Percentiles rank a stretch among this genome's conserved stretches.
Evolutionary conservation across 1,284 basidiomycete species (phyloP).

Genomic region (Malassezia cuniculi): DNA sequence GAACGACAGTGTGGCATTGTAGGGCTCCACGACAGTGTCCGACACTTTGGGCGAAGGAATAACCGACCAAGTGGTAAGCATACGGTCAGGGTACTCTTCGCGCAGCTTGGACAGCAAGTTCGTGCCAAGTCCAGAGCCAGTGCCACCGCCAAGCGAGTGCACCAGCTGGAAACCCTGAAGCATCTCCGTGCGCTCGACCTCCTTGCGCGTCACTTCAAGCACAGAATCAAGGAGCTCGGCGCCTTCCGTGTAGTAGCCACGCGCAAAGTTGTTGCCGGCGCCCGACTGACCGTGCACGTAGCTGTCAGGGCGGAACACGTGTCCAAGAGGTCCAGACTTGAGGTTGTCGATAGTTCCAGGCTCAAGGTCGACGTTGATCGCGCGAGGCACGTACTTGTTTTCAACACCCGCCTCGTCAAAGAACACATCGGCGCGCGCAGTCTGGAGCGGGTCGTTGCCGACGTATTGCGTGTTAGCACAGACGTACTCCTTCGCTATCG

Average conservation of each 20-base stretch:
- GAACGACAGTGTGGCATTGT: constrained; percentile 77
- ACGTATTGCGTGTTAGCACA: constrained; percentile 20
- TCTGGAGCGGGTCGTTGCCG: constrained; percentile 31
- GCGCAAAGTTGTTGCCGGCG: constrained; percentile 87
- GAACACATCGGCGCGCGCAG: constrained; percentile 40
- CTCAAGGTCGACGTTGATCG: constrained; percentile 62
- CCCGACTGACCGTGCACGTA: constrained; percentile 52
- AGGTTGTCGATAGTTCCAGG: constrained; percentile 68
- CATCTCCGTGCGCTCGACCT: constrained; percentile 63
- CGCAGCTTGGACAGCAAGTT: constrained; percentile 44
- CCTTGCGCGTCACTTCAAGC: constrained; percentile 50
- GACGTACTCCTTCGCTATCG: constrained; percentile 31
- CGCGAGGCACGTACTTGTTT: constrained; percentile 40
- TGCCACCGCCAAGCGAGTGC: constrained; percentile 83
- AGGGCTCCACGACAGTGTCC: constrained; percentile 89
- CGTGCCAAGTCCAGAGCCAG: constrained; percentile 38
- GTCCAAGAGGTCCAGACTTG: constrained; percentile 56
- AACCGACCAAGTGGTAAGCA: constrained; percentile 84
- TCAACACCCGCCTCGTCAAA: constrained; percentile 38
- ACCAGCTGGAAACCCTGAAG: constrained; percentile 87
- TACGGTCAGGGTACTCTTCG: constrained; percentile 53
- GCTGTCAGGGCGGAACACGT: constrained; percentile 76
- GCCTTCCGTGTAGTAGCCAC: constrained; percentile 49
- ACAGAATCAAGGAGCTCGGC: constrained; percentile 77
- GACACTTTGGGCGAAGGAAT: constrained; percentile 86